A percentile compares a stretch with the other conserved stretches of the same genome.
Conservation (phyloP, 176 grass and related monocot species). For the Triticum monococcum region DNA sequence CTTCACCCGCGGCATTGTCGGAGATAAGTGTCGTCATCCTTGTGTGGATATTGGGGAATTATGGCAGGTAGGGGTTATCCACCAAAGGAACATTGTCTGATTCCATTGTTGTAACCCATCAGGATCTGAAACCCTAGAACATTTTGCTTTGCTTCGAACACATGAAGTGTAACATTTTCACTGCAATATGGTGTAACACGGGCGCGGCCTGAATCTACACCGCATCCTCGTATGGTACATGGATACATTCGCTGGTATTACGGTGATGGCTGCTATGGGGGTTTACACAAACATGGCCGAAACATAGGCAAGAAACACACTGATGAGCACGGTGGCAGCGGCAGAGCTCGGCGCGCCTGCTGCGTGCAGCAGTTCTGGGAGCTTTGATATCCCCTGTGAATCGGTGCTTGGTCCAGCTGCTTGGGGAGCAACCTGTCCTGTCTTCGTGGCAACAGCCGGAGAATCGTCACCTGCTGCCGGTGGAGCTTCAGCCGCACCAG, state of each 20-base stretch:
- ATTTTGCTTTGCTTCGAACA: not conserved
- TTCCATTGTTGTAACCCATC: not conserved
- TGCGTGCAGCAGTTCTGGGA: constrained; percentile 45
- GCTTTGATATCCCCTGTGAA: constrained; percentile 32
- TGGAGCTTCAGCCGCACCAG: not conserved
- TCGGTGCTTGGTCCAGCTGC: not conserved
- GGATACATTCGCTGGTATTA: not conserved
- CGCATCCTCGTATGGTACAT: constrained; percentile 26
- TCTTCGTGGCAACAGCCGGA: not conserved
- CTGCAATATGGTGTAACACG: not conserved
- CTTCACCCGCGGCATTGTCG: not conserved
- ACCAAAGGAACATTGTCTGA: no score
- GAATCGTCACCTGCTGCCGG: not conserved
- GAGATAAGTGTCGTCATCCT: not conserved
- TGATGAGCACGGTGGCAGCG: constrained; percentile 11
- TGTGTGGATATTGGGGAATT: not conserved
- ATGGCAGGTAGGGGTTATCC: not conserved
- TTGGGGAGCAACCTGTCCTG: not conserved
- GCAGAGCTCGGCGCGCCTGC: constrained; percentile 13
- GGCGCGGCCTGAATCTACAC: constrained; percentile 12
- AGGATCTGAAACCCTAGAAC: not conserved
- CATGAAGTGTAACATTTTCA: not conserved
- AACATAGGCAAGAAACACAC: constrained; percentile 34
- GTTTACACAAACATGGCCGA: constrained; percentile 23
- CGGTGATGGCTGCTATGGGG: not conserved